A percentile compares a stretch with the other conserved stretches of the same genome.
phyloP scores from a whole-genome alignment of 2,329 filamentous ascomycete species.

The Aspergillus melleus region DNA sequence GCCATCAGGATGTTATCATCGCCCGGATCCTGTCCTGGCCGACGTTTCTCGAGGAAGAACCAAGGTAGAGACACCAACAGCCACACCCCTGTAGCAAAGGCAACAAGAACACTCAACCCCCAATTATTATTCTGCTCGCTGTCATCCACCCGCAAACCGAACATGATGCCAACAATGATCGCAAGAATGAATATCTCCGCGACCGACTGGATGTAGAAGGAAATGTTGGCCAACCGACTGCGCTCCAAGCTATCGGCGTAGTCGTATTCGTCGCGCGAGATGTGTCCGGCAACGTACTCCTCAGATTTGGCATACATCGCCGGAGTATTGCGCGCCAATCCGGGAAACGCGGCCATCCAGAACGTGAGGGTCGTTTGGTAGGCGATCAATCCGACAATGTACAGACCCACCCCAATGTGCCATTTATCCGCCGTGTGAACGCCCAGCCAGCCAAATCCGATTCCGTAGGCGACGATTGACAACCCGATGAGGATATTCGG shows the following conservation, averaged over 20 bases:
- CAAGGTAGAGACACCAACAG: conserved; percentile 64
- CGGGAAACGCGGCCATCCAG: conserved; percentile 66
- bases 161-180: conserved; percentile 65
- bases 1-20: conserved; percentile 53
- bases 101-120: conserved; percentile 65
- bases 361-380: conserved; percentile 69
- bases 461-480: conserved; percentile 61
- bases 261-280: conserved; percentile 62
- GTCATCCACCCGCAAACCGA: conserved; percentile 60
- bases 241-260: conserved; percentile 62
- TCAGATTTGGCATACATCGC: conserved; percentile 53
- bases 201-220: conserved; percentile 64
- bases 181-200: conserved; percentile 64
- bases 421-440: conserved; percentile 62
- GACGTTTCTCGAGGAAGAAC: conserved; percentile 65
- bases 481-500: conserved; percentile 63
- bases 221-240: conserved; percentile 62
- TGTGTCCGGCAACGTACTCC: conserved; percentile 52
- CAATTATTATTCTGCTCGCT: conserved; percentile 64
- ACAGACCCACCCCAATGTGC: conserved; percentile 61
- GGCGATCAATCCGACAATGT: conserved; percentile 65
- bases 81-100: conserved; percentile 66
- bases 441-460: conserved; percentile 68
- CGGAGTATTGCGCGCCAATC: conserved; percentile 55
- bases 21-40: conserved; percentile 58